Conservation (phyloP, 306 rosid species). For the Oxytropis ochrocephala region DNA sequence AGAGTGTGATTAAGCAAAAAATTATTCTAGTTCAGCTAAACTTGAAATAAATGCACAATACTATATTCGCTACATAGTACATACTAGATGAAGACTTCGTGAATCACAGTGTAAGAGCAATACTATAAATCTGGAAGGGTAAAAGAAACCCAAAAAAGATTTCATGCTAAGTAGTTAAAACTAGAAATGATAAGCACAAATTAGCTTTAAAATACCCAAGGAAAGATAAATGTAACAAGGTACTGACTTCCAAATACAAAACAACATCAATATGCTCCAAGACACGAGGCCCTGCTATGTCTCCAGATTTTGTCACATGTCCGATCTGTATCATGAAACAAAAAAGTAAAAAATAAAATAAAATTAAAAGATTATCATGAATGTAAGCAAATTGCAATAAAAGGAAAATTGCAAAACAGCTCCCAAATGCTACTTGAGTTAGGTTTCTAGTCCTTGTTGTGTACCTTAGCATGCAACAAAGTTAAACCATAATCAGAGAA, state of each 20-base stretch:
- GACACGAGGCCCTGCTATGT: conserved; percentile 88
- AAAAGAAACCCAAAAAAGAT: background rate
- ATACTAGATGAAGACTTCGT: background rate
- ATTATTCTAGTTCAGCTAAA: background rate
- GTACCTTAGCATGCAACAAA: no score
- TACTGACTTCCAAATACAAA: conserved; percentile 90
- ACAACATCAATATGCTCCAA: conserved; percentile 96
- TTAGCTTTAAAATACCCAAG: conserved; percentile 18
- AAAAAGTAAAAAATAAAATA: background rate
- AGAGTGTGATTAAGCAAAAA: background rate
- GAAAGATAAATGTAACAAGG: conserved; percentile 33
- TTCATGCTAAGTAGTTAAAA: background rate
- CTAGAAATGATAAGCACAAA: conserved; percentile 13
- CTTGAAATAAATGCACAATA: background rate
- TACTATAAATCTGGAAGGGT: background rate
- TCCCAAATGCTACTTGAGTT: no score
- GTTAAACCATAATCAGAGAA: no score
- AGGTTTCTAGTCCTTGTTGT: no score
- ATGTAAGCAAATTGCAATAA: conserved; percentile 2
- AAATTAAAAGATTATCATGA: background rate
- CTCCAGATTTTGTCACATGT: conserved; percentile 89
- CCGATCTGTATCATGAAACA: conserved; percentile 59
- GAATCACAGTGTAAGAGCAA: background rate
- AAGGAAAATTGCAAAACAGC: no score
- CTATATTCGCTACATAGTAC: background rate